Percentiles rank a stretch among this genome's conserved stretches.
These are phyloP conservation scores for Grosmannia serpens DNA, from an alignment of 2,329 filamentous ascomycete species.

Conservation along the genomic window DNA sequence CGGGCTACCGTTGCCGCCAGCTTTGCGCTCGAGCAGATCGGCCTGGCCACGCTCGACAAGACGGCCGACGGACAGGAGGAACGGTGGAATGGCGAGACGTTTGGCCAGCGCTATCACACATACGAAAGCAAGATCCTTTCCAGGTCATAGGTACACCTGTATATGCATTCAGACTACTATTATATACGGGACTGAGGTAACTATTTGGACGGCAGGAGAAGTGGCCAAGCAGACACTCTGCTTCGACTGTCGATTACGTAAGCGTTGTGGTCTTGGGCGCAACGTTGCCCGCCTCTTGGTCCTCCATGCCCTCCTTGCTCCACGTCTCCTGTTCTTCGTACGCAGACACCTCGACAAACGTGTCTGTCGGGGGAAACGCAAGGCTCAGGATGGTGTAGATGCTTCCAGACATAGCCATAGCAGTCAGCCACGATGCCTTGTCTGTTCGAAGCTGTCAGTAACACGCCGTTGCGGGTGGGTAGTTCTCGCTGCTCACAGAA, in stretches of 20 bases:
- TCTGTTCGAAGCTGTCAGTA: background rate
- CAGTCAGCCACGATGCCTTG: slow-evolving; percentile 3
- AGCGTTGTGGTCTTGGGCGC: background rate
- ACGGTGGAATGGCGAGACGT: background rate
- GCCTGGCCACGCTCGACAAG: background rate
- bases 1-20: background rate
- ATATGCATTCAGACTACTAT: no score
- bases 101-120: background rate
- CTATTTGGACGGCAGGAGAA: no score
- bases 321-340: slow-evolving; percentile 1
- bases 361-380: background rate
- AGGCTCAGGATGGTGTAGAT: slow-evolving; percentile 1
- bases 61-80: background rate
- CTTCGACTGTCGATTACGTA: no score
- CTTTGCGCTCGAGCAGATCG: slow-evolving; percentile 4
- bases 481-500: background rate
- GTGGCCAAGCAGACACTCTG: no score
- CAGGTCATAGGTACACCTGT: background rate
- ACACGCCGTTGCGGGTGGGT: background rate
- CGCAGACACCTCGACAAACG: slow-evolving; percentile 1
- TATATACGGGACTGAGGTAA: no score
- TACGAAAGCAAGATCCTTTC: background rate
- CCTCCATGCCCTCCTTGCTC: background rate
- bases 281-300: background rate
- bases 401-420: background rate